Conservation (phyloP, 1,284 basidiomycete species). For the Ganoderma lingzhi region DNA sequence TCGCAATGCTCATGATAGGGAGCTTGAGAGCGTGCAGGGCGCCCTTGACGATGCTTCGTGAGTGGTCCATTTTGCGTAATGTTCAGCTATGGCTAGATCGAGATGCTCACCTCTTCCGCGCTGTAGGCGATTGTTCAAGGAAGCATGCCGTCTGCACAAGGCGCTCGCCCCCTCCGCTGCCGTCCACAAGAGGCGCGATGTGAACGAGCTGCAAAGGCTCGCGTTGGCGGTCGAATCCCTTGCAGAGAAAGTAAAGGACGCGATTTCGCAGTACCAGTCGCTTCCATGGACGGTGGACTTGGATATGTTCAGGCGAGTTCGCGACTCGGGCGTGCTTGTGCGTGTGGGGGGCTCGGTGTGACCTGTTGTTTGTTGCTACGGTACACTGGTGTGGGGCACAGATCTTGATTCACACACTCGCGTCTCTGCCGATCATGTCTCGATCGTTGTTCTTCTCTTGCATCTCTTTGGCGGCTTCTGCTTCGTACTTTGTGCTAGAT, state of each 20-base stretch:
- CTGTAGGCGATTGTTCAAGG: slow-evolving; percentile 12
- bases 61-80: not conserved
- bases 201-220: slow-evolving; percentile 4
- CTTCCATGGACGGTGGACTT: not conserved
- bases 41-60: slow-evolving; percentile 28
- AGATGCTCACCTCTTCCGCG: not conserved
- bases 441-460: no score
- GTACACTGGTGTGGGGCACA: no score
- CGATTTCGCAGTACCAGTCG: not conserved
- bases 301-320: not conserved
- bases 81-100: not conserved
- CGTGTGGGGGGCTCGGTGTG: not conserved
- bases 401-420: no score
- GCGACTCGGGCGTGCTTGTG: not conserved
- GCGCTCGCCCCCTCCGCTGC: slow-evolving; percentile 1
- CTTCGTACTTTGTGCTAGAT: no score
- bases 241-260: not conserved
- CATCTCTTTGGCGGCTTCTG: no score
- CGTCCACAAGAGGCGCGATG: slow-evolving; percentile 1
- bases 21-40: slow-evolving; percentile 45
- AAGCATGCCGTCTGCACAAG: slow-evolving; percentile 14
- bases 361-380: not conserved
- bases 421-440: no score
- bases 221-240: not conserved
- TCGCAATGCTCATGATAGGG: slow-evolving; percentile 37